phyloP scores from a whole-genome alignment of 1,284 basidiomycete species.

The Pholiota adiposa region DNA sequence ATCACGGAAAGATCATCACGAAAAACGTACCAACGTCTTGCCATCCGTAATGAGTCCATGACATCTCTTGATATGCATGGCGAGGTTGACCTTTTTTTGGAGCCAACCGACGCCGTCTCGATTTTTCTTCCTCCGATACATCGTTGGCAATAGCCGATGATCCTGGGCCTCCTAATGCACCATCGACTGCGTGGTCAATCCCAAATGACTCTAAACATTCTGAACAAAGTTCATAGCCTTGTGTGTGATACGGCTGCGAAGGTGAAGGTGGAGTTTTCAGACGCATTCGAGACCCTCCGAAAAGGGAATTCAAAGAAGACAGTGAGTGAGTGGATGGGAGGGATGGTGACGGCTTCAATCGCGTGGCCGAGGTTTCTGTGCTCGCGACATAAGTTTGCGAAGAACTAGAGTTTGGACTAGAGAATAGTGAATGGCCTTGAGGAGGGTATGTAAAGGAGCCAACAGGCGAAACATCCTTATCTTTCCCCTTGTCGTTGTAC shows the following conservation, averaged over 20 bases:
- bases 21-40: constrained; percentile 78
- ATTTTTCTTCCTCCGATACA: constrained; percentile 50
- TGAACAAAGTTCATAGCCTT: constrained; percentile 84
- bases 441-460: constrained; percentile 29
- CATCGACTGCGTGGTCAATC: constrained; percentile 74
- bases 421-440: constrained; percentile 26
- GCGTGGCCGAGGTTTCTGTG: constrained; percentile 26
- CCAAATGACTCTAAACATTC: constrained; percentile 79
- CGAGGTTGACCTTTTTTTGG: constrained; percentile 76
- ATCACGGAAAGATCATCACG: not conserved
- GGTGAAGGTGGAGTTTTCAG: constrained; percentile 23
- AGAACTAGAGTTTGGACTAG: constrained; percentile 43
- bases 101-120: constrained; percentile 63
- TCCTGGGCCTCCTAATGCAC: constrained; percentile 46
- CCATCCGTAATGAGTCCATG: constrained; percentile 84
- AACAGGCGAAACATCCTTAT: constrained; percentile 24
- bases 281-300: constrained; percentile 16
- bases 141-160: constrained; percentile 45
- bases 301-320: constrained; percentile 25
- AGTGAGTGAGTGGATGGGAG: constrained; percentile 36
- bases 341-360: constrained; percentile 43
- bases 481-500: constrained; percentile 32
- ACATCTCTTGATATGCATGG: constrained; percentile 84
- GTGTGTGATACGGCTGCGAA: constrained; percentile 14
- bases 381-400: constrained; percentile 42